Percentiles rank a stretch among this genome's conserved stretches.
phyloP scores from a whole-genome alignment of 371 early-diverging fungal genomes.

The Haplosporangium sp. region DNA sequence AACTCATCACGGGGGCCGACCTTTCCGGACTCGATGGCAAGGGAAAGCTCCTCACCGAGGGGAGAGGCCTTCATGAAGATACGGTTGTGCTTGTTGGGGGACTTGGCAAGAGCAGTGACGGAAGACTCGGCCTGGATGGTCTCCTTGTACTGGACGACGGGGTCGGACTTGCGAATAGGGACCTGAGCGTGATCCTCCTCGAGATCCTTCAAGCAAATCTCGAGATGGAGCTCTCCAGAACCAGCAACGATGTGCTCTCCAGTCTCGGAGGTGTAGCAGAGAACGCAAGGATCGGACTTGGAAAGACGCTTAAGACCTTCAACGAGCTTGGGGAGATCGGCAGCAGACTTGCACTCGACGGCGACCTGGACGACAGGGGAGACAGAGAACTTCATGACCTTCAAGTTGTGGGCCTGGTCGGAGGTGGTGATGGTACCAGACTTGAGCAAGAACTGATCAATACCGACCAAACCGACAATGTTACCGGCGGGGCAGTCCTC shows the following conservation, averaged over 20 bases:
- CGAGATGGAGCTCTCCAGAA: conserved; percentile 99
- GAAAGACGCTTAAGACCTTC: conserved; percentile 99
- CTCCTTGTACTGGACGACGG: conserved; percentile 98
- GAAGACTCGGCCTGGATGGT: conserved; percentile 91
- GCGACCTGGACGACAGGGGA: conserved; percentile 99
- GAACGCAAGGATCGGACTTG: conserved; percentile 99
- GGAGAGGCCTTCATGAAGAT: conserved; percentile 98
- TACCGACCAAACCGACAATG: conserved; percentile 99
- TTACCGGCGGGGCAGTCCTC: conserved; percentile 99
- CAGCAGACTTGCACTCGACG: conserved; percentile 96
- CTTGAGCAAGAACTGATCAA: conserved; percentile 99
- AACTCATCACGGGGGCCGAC: conserved; percentile 94
- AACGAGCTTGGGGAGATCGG: conserved; percentile 98
- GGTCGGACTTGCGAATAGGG: conserved; percentile 95
- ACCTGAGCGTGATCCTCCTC: conserved; percentile 99
- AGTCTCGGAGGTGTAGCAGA: conserved; percentile 93
- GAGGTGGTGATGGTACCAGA: conserved; percentile 98
- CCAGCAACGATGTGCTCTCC: conserved; percentile 99
- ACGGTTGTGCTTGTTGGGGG: conserved; percentile 99
- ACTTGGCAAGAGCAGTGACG: conserved; percentile 94
- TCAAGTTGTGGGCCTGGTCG: conserved; percentile 96
- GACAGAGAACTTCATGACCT: conserved; percentile 99
- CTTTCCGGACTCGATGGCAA: conserved; percentile 92
- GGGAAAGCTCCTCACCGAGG: conserved; percentile 88
- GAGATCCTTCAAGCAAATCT: conserved; percentile 99